Conservation (phyloP, 768 basidiomycete species). For the Lactifluus pinguis region DNA sequence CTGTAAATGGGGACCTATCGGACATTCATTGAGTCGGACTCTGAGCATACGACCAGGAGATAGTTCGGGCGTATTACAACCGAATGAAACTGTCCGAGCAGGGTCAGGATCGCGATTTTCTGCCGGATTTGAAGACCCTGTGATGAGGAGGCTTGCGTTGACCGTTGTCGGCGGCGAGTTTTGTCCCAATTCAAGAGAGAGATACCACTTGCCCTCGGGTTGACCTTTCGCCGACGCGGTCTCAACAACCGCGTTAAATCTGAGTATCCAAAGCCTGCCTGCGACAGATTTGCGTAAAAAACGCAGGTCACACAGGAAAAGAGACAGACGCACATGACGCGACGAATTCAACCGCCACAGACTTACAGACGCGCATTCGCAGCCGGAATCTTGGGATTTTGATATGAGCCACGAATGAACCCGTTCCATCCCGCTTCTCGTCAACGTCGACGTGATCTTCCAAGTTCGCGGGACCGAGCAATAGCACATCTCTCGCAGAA, state of each 20-base stretch:
- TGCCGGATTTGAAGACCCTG: background rate
- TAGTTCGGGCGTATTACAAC: background rate
- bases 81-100: background rate
- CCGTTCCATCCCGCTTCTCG: conserved; percentile 32
- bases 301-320: no score
- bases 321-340: conserved; percentile 36
- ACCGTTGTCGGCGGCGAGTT: conserved; percentile 37
- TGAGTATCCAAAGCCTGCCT: conserved; percentile 56
- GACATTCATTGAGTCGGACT: conserved; percentile 2
- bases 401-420: conserved; percentile 46
- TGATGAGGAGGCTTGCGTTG: conserved; percentile 4
- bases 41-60: background rate
- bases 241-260: conserved; percentile 28
- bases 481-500: conserved; percentile 42
- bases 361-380: conserved; percentile 53
- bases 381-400: conserved; percentile 53
- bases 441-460: conserved; percentile 41
- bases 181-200: conserved; percentile 46
- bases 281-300: background rate
- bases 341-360: conserved; percentile 57
- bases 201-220: conserved; percentile 34
- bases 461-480: conserved; percentile 34
- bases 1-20: conserved; percentile 32
- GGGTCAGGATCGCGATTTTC: background rate
- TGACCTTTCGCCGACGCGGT: background rate